Evolutionary conservation across 352 stramenopile genomes (phyloP).

Genomic region (Albugo laibachii): DNA sequence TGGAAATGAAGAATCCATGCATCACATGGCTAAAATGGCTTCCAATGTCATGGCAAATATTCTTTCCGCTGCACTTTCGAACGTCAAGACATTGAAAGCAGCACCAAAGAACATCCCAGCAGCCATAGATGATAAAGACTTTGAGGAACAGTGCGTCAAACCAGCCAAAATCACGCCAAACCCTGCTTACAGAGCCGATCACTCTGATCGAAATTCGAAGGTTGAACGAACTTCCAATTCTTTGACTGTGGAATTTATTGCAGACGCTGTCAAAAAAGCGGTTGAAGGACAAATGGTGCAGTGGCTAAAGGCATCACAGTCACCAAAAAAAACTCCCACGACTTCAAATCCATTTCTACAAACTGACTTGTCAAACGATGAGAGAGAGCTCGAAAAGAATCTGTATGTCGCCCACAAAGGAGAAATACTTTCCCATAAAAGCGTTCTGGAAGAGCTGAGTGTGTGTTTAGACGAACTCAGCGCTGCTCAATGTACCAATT

Average conservation of each 20-base stretch:
- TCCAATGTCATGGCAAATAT: too few species aligned
- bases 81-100: too few species aligned
- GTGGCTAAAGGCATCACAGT: conserved; percentile 3
- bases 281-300: conserved; percentile 17
- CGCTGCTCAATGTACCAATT: conserved; percentile 22
- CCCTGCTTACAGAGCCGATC: too few species aligned
- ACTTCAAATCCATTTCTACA: not conserved
- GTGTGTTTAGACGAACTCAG: conserved; percentile 43
- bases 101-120: too few species aligned
- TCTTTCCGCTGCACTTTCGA: too few species aligned
- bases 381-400: conserved; percentile 32
- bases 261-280: conserved; percentile 16
- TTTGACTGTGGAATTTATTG: conserved; percentile 15
- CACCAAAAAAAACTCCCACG: conserved; percentile 1
- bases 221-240: too few species aligned
- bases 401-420: conserved; percentile 19
- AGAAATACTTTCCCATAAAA: too few species aligned
- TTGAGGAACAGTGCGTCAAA: too few species aligned
- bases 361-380: conserved; percentile 13
- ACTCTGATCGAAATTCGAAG: too few species aligned
- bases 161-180: too few species aligned
- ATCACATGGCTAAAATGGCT: not conserved
- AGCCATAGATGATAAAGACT: too few species aligned
- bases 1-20: not conserved
- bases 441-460: conserved; percentile 36